Conservation (phyloP, 805 yeast genomes). For the Candida ipomoeae region DNA sequence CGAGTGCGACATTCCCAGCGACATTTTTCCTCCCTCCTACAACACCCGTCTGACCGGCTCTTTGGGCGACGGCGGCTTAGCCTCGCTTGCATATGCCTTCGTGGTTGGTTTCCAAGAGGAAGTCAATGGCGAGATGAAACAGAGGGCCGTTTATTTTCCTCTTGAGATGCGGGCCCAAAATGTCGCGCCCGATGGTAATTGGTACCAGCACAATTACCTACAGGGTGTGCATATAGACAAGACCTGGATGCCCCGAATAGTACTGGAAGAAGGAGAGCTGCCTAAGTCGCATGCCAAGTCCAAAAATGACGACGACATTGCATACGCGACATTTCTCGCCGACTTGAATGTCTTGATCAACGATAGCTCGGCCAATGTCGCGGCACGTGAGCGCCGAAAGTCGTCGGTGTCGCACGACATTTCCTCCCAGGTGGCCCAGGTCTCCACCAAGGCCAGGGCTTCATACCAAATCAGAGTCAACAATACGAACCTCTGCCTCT, state of each 20-base stretch:
- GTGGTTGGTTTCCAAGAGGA: slow-evolving; percentile 30
- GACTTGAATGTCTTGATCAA: slow-evolving; percentile 32
- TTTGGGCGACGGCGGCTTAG: slow-evolving; percentile 35
- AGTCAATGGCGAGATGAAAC: slow-evolving; percentile 11
- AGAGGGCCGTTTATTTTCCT: slow-evolving; percentile 34
- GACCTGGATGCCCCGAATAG: slow-evolving; percentile 23
- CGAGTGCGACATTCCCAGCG: slow-evolving; percentile 21
- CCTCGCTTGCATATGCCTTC: slow-evolving; percentile 35
- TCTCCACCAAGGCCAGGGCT: slow-evolving; percentile 11
- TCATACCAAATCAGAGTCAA: slow-evolving; percentile 35
- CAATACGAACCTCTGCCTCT: slow-evolving; percentile 27
- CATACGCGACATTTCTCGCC: slow-evolving; percentile 16
- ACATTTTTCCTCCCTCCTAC: slow-evolving; percentile 36
- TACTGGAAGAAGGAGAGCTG: background rate
- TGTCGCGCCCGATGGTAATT: slow-evolving; percentile 23
- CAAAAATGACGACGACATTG: background rate
- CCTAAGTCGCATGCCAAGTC: background rate
- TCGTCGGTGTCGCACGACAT: slow-evolving; percentile 13
- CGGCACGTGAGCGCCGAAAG: slow-evolving; percentile 16
- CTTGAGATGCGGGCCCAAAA: slow-evolving; percentile 24
- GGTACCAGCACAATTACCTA: slow-evolving; percentile 28
- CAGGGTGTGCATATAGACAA: slow-evolving; percentile 24
- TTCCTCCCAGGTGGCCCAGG: slow-evolving; percentile 8
- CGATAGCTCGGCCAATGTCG: slow-evolving; percentile 31
- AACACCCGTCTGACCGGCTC: slow-evolving; percentile 39